Base-by-base conservation (phyloP, 2,329 filamentous ascomycete species). In the Xylariales sp. region DNA sequence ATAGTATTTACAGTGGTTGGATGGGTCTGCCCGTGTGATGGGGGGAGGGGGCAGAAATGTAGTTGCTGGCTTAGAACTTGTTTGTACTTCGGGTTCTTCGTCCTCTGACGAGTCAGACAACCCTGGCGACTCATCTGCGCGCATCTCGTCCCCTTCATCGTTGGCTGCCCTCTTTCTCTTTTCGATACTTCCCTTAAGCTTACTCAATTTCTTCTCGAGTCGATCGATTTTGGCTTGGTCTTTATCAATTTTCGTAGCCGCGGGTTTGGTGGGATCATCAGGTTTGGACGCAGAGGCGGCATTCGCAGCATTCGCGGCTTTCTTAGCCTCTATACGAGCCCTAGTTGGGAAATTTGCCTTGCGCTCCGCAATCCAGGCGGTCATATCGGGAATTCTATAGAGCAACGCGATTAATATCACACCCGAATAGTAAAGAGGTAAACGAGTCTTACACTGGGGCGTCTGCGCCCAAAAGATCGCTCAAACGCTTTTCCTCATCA, bases 271-370 rank as follows among this genome's bases (percentile, higher is more conserved):
- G 36, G 60, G 34, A 5, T 68, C 60, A 18, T 70, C 61, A 53
- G 89, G 87, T 77, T 92, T 90, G 76, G 90, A 88, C 63, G 86
- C 83, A 64, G 87, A 84, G 65, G 81, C 78, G 74, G 80, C 75
- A 73, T 81, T 80, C 65, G 81, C 78, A 74, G 80, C 75, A 73
- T 81, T 80, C 65, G 81, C 81, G 73, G 85, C 84, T 70, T 88
- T 87, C 79, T 87, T 92, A 70, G 88, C 88, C 68, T 88, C 85
- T 69, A 89, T 83, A 63, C 92, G 89, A 67, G 88, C 88, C 77
- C 89, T 88, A 2, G 94, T 97, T 1, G 95, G 95, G 77, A 88
- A 98, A 59, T 91, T 90, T 71, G 89, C 91, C 76, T 86, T 91
- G 67, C 95, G 89, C 78, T 97, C 93, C 57, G 89, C 89, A 70